Evolutionary conservation across 495 filamentous ascomycete genomes (phyloP).

Genomic region (Hypoxylon perforatum): DNA sequence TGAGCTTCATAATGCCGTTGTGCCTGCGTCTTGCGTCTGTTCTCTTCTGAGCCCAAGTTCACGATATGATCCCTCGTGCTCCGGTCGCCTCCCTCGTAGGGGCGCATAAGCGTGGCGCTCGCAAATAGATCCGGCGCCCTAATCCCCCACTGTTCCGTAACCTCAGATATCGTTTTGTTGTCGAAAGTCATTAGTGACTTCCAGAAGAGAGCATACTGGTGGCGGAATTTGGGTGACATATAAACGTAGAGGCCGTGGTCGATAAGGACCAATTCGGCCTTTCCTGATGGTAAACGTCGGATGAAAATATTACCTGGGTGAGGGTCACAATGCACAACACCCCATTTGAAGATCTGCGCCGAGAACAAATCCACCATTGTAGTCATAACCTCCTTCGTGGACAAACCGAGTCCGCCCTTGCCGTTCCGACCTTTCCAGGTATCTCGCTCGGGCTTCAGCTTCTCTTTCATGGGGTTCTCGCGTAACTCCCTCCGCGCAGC

Average conservation of each 20-base stretch:
- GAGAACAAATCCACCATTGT: constrained; percentile 96
- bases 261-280: constrained; percentile 91
- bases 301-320: constrained; percentile 98
- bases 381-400: constrained; percentile 87
- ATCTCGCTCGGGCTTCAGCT: constrained; percentile 81
- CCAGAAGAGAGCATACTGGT: constrained; percentile 94
- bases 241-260: constrained; percentile 96
- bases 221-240: constrained; percentile 84
- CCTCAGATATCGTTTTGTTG: constrained; percentile 76
- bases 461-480: constrained; percentile 57
- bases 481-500: constrained; percentile 54
- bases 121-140: constrained; percentile 91
- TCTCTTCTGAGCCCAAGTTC: constrained; percentile 37
- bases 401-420: constrained; percentile 83
- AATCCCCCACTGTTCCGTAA: constrained; percentile 85
- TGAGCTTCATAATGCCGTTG: constrained; percentile 87
- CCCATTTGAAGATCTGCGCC: constrained; percentile 95
- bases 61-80: constrained; percentile 69
- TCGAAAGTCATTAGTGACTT: constrained; percentile 93
- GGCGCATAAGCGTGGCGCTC: constrained; percentile 85
- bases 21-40: constrained; percentile 67
- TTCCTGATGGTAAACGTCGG: constrained; percentile 80
- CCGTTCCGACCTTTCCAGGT: constrained; percentile 77
- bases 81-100: constrained; percentile 85
- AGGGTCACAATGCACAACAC: constrained; percentile 92